Conservation (phyloP, 2,329 filamentous ascomycete species). For the Sordariomycetes sp. region DNA sequence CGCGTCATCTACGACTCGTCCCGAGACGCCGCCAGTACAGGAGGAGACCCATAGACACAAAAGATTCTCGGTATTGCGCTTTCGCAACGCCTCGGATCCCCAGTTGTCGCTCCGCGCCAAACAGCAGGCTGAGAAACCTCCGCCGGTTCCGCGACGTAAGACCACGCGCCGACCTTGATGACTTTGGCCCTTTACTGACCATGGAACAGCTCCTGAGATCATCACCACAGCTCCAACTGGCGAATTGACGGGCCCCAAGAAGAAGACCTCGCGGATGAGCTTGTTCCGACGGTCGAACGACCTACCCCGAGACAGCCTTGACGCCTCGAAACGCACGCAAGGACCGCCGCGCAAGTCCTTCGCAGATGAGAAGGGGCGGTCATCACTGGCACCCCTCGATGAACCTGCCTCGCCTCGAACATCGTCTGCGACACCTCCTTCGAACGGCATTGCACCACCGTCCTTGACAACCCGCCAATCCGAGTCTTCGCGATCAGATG, state of each 20-base stretch:
- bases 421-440: constrained; percentile 16
- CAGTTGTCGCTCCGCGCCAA: constrained; percentile 72
- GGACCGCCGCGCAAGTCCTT: constrained; percentile 28
- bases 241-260: constrained; percentile 43
- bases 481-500: constrained; percentile 86
- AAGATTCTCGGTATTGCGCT: constrained; percentile 65
- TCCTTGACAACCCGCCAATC: constrained; percentile 28
- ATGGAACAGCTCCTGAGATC: constrained; percentile 54
- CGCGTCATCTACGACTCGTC: constrained; percentile 20
- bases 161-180: constrained; percentile 6
- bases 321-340: constrained; percentile 12
- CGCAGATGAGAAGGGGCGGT: constrained; percentile 26
- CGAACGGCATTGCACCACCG: constrained; percentile 33
- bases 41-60: constrained; percentile 47
- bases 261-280: constrained; percentile 46
- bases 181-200: not conserved
- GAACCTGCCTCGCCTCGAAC: constrained; percentile 34
- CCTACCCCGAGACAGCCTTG: constrained; percentile 19
- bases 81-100: constrained; percentile 88
- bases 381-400: constrained; percentile 37
- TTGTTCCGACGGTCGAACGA: constrained; percentile 46
- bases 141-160: constrained; percentile 51
- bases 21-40: constrained; percentile 41
- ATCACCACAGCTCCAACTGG: constrained; percentile 87
- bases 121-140: constrained; percentile 50